Evolutionary conservation across 768 basidiomycete species (phyloP).

Genomic region (Leccinum barrowsii): DNA sequence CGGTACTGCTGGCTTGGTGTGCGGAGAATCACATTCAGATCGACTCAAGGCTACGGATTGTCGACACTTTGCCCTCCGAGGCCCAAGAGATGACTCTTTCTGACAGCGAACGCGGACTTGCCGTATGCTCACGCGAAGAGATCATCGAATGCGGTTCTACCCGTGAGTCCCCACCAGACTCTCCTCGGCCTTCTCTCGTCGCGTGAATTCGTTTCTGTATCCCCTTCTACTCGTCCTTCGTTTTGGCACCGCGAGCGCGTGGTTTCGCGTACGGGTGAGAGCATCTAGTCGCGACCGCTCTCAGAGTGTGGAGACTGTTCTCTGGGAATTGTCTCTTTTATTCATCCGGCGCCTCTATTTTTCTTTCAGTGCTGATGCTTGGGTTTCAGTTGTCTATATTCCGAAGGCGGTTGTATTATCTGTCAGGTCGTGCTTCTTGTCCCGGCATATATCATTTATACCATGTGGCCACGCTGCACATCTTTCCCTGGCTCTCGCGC

Average conservation of each 20-base stretch:
- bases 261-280: not conserved
- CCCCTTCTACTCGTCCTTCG: not conserved
- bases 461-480: slow-evolving; percentile 59
- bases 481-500: slow-evolving; percentile 57
- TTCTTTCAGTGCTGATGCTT: slow-evolving; percentile 3
- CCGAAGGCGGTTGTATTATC: slow-evolving; percentile 63
- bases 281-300: not conserved
- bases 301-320: not conserved
- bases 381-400: slow-evolving; percentile 55
- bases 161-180: slow-evolving; percentile 25
- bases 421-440: slow-evolving; percentile 49
- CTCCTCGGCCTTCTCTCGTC: slow-evolving; percentile 9
- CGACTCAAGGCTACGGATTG: slow-evolving; percentile 42
- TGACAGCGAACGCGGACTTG: slow-evolving; percentile 13
- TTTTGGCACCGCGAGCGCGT: not conserved
- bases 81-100: slow-evolving; percentile 6
- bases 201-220: not conserved
- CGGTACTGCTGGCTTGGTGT: slow-evolving; percentile 47
- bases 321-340: slow-evolving; percentile 3
- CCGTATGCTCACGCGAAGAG: slow-evolving; percentile 24
- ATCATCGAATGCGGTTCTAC: slow-evolving; percentile 21
- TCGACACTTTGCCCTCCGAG: slow-evolving; percentile 5
- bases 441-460: slow-evolving; percentile 38
- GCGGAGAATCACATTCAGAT: slow-evolving; percentile 41
- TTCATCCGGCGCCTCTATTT: not conserved